These are phyloP conservation scores for Tetramitus jugosus DNA, from an alignment of 208 protist species.

Conservation along the genomic window DNA sequence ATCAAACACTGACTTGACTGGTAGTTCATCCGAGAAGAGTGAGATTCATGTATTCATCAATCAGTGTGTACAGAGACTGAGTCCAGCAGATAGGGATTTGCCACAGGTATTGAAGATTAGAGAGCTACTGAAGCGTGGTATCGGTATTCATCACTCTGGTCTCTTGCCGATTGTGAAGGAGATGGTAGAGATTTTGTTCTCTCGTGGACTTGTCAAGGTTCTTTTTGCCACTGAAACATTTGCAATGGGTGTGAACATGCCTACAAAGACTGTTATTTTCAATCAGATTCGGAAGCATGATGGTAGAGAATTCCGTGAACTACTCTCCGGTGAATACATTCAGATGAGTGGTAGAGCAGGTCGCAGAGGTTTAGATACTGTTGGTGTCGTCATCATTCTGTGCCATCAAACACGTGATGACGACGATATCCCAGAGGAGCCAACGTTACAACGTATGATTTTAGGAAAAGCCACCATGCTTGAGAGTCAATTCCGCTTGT, in stretches of 20 bases:
- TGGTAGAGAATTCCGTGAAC: conserved; percentile 44
- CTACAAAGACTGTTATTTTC: conserved; percentile 72
- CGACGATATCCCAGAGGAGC: conserved; percentile 38
- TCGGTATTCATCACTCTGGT: conserved; percentile 77
- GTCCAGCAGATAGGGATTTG: conserved; percentile 13
- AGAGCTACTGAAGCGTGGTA: conserved; percentile 52
- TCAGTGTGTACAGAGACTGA: conserved; percentile 37
- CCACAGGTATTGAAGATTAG: conserved; percentile 48
- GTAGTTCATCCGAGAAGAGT: conserved; percentile 44
- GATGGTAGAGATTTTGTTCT: conserved; percentile 77
- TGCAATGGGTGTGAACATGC: conserved; percentile 84
- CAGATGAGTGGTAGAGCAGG: conserved; percentile 80
- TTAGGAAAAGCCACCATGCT: conserved; percentile 55
- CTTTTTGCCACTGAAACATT: conserved; percentile 82
- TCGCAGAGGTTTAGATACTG: conserved; percentile 44
- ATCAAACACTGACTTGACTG: conserved; percentile 42
- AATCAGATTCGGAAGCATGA: conserved; percentile 42
- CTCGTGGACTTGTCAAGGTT: conserved; percentile 57
- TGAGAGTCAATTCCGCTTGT: conserved; percentile 65
- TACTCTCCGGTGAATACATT: conserved; percentile 66
- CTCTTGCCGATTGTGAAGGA: conserved; percentile 79
- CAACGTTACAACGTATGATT: conserved; percentile 48
- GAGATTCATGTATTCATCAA: conserved; percentile 53
- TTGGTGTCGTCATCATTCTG: conserved; percentile 67
- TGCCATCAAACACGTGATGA: conserved; percentile 32